Evolutionary conservation across 1,284 basidiomycete species (phyloP), one percentile per base, ranked within the genome.

Genomic region (Trichosporon inkin): DNA sequence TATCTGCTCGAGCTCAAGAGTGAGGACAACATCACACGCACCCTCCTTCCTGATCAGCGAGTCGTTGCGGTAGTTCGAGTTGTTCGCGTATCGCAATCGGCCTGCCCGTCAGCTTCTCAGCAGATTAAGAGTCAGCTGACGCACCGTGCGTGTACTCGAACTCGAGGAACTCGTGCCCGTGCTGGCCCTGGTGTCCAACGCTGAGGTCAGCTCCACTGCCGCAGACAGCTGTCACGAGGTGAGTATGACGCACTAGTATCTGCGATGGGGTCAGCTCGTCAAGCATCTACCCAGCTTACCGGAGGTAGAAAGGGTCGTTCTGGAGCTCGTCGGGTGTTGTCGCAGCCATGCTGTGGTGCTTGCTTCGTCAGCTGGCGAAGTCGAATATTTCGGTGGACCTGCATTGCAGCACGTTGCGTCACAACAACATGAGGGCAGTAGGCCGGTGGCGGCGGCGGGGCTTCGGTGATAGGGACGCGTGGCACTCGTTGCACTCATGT

Each of bases 1-100:
- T 32, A 4, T 32, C 28, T 8, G 8, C 5, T 32, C 28, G 28
- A 32, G 28, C 28, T 8, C 28, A 32, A 32, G n/a, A 32, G 28
- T 4, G 28, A 32, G 28, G 5, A 32, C 28, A 32, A 4, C 24
- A n/a, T 7, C 13, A 8, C 6, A 84, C 92, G 71, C 70, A 96
- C 94, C 95, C 80, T 99, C 96, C 89, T 98, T 98, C 62, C 94
- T 85, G 76, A 99, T 97, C 58, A 99, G 81, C 75, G 88, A 90
- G 80, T 99, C 96, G 72, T 97, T 98, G 52, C 95, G 83, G 81
- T 99, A 99, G 80, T 99, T 99, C 19, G 93, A 97, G 84, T 99
- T 99, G 84, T 99, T 97, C 64, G 96, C 95, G 77, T 99, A 99
- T 68, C 95, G 86, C 65, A 99, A 83, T 61, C 95, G 87, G 8